Conservation (phyloP, 129 eudicot species). For the Escallonia rubra region DNA sequence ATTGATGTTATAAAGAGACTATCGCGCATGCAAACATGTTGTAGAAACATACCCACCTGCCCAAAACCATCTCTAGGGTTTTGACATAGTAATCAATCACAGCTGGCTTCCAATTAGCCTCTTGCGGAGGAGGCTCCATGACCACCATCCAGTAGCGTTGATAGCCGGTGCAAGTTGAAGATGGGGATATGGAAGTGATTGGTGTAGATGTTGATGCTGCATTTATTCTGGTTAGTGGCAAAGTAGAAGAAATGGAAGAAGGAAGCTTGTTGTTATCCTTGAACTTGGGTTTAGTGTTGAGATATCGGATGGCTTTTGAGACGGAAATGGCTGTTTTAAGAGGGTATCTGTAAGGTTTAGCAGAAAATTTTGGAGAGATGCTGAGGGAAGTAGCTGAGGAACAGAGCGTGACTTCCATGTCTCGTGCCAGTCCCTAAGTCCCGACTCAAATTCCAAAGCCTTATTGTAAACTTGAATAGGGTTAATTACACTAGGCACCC, state of each 20-base stretch:
- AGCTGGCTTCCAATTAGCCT: conserved; percentile 32
- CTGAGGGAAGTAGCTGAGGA: conserved; percentile 13
- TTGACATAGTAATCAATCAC: conserved; percentile 66
- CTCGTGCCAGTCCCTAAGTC: neutral
- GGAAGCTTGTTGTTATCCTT: neutral
- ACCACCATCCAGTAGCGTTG: conserved; percentile 59
- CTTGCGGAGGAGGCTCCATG: conserved; percentile 42
- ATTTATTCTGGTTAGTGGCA: conserved; percentile 1
- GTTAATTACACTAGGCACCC: no score
- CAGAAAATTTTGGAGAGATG: conserved; percentile 3
- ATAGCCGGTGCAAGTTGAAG: conserved; percentile 7
- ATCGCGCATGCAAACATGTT: neutral
- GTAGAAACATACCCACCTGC: conserved; percentile 42
- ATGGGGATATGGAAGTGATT: conserved; percentile 17
- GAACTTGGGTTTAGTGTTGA: neutral
- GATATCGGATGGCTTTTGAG: neutral
- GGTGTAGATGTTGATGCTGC: conserved; percentile 18
- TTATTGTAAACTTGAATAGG: no score
- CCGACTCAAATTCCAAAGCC: no score
- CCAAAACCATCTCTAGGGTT: conserved; percentile 46
- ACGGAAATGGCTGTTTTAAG: neutral
- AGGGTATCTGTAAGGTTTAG: conserved; percentile 6
- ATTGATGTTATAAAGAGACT: neutral
- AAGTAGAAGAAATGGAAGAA: conserved; percentile 3
- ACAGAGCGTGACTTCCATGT: conserved; percentile 17